phyloP scores from a whole-genome alignment of 345 rosid species.

The Corymbia maculata region DNA sequence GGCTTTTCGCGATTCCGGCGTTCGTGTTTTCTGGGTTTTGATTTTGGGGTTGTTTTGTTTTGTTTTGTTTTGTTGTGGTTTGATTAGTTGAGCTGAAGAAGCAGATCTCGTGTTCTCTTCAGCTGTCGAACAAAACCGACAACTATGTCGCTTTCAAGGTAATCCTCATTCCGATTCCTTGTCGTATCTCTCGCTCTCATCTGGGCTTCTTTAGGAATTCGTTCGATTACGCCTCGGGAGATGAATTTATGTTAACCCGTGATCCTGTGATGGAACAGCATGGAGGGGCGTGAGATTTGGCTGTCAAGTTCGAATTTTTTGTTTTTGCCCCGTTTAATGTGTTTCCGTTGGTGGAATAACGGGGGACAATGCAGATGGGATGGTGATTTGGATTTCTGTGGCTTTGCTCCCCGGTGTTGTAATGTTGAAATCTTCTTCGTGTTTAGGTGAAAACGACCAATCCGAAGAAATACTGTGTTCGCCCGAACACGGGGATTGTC shows the following conservation, averaged over 20 bases:
- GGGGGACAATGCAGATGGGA: neutral
- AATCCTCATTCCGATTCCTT: neutral
- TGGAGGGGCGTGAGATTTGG: neutral
- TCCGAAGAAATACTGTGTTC: slow-evolving; percentile 78
- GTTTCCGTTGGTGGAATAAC: neutral
- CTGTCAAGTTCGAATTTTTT: neutral
- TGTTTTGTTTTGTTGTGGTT: neutral
- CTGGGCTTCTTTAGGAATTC: neutral
- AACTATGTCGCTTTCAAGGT: slow-evolving; percentile 77
- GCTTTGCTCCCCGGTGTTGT: neutral
- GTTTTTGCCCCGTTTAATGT: neutral
- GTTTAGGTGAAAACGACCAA: slow-evolving; percentile 77
- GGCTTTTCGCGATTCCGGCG: neutral
- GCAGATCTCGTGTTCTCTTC: slow-evolving; percentile 84
- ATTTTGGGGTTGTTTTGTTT: neutral
- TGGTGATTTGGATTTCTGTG: neutral
- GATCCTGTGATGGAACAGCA: neutral
- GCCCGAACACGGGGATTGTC: slow-evolving; percentile 70
- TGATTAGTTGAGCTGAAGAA: slow-evolving; percentile 68
- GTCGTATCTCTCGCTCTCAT: too few species aligned
- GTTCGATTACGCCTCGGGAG: neutral
- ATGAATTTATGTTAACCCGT: neutral
- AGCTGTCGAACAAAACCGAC: slow-evolving; percentile 57
- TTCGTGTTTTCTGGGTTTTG: neutral
- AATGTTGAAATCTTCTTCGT: neutral